phyloP scores from a whole-genome alignment of 2,329 filamentous ascomycete genomes.

The Monilinia vaccinii-corymbosi region DNA sequence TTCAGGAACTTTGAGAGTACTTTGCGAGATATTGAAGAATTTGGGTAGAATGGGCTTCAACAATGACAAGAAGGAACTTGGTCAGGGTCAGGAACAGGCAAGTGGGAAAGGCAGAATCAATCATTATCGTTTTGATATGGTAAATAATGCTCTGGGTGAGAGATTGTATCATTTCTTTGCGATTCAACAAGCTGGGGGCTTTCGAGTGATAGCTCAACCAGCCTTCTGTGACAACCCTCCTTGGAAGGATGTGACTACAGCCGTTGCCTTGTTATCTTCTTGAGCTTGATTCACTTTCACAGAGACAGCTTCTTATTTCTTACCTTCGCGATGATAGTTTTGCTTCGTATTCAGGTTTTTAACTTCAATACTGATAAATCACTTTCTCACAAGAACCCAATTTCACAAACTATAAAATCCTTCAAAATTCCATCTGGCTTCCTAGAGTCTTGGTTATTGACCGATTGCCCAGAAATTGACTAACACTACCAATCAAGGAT shows the following conservation, averaged over 20 bases:
- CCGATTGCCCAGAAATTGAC: not conserved
- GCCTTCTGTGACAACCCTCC: not conserved
- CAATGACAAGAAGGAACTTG: not conserved
- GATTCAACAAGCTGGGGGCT: not conserved
- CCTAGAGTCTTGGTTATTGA: not conserved
- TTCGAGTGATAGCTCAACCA: not conserved
- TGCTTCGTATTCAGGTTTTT: not conserved
- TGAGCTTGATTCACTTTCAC: not conserved
- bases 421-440: not conserved
- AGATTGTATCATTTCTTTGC: not conserved
- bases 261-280: not conserved
- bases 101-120: not conserved
- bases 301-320: not conserved
- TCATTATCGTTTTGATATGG: not conserved
- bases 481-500: not conserved
- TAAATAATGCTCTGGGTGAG: not conserved
- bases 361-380: not conserved
- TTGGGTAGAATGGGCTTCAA: not conserved
- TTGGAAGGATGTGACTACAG: not conserved
- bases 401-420: not conserved
- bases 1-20: not conserved
- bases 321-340: not conserved
- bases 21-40: not conserved
- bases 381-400: not conserved
- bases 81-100: not conserved